phyloP scores from a whole-genome alignment of 2,329 filamentous ascomycete species.

The Botrytis pseudocinerea region DNA sequence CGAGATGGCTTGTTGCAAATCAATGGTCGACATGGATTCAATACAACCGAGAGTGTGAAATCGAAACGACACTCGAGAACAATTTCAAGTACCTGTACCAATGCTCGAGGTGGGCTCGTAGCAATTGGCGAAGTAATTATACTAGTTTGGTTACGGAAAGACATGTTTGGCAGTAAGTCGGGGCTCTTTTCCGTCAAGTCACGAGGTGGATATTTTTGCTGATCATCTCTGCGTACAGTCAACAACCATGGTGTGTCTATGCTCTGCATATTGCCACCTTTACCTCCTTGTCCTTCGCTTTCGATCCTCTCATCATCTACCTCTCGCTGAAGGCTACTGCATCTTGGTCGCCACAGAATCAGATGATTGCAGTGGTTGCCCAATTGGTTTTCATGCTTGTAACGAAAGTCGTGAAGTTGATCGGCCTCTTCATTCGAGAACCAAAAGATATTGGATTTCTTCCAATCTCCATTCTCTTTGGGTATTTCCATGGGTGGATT shows the following conservation, averaged over 20 bases:
- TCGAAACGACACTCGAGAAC: conserved; percentile 90
- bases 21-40: conserved; percentile 95
- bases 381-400: conserved; percentile 78
- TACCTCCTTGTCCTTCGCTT: conserved; percentile 79
- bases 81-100: conserved; percentile 88
- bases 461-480: conserved; percentile 84
- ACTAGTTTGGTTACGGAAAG: conserved; percentile 84
- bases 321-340: conserved; percentile 69
- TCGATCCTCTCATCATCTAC: conserved; percentile 72
- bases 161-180: conserved; percentile 83
- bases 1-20: conserved; percentile 90
- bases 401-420: conserved; percentile 87
- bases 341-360: conserved; percentile 56
- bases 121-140: conserved; percentile 96
- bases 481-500: conserved; percentile 89
- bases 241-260: conserved; percentile 91
- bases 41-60: conserved; percentile 86
- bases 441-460: conserved; percentile 78
- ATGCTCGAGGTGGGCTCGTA: conserved; percentile 91
- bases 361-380: conserved; percentile 57
- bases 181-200: background rate
- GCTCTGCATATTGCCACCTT: conserved; percentile 90
- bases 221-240: conserved; percentile 52
- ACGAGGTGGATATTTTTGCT: conserved; percentile 21
- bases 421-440: conserved; percentile 82